Evolutionary conservation across 2,329 filamentous ascomycete genomes (phyloP).

Genomic region (Penicillium sp.): DNA sequence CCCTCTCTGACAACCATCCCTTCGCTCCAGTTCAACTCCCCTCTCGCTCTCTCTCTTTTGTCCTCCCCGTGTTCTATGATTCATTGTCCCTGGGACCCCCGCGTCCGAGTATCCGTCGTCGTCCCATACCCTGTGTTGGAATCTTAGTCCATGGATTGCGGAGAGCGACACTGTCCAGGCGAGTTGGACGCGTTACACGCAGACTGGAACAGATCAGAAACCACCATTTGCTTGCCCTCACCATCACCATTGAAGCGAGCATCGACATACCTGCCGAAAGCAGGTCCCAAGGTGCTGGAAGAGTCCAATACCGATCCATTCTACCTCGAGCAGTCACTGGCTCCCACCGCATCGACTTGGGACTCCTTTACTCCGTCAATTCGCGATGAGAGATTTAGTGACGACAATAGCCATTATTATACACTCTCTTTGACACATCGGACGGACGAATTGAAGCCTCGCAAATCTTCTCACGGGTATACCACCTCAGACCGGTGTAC

Average conservation of each 20-base stretch:
- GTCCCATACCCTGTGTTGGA: conserved; percentile 21
- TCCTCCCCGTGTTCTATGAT: conserved; percentile 10
- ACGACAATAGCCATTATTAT: conserved; percentile 36
- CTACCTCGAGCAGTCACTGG: conserved; percentile 41
- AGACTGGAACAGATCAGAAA: conserved; percentile 36
- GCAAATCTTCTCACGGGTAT: conserved; percentile 9
- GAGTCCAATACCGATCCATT: conserved; percentile 43
- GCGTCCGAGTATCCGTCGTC: conserved; percentile 7
- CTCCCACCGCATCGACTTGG: conserved; percentile 30
- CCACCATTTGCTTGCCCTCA: conserved; percentile 31
- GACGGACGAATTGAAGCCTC: conserved; percentile 17
- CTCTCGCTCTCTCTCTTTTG: neutral
- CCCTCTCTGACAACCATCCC: conserved; percentile 15
- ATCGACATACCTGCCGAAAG: conserved; percentile 35
- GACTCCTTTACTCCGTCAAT: conserved; percentile 26
- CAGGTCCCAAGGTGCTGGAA: conserved; percentile 30
- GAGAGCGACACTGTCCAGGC: conserved; percentile 35
- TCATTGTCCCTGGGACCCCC: conserved; percentile 9
- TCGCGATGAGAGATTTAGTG: conserved; percentile 36
- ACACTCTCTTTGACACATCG: conserved; percentile 31
- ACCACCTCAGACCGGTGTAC: conserved; percentile 32
- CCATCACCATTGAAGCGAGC: conserved; percentile 32
- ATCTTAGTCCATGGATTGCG: conserved; percentile 43
- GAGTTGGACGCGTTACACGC: conserved; percentile 37
- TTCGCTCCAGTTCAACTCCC: neutral